Base-by-base conservation (phyloP, 1,139 yeast species). In the Suhomyces chickasaworum region DNA sequence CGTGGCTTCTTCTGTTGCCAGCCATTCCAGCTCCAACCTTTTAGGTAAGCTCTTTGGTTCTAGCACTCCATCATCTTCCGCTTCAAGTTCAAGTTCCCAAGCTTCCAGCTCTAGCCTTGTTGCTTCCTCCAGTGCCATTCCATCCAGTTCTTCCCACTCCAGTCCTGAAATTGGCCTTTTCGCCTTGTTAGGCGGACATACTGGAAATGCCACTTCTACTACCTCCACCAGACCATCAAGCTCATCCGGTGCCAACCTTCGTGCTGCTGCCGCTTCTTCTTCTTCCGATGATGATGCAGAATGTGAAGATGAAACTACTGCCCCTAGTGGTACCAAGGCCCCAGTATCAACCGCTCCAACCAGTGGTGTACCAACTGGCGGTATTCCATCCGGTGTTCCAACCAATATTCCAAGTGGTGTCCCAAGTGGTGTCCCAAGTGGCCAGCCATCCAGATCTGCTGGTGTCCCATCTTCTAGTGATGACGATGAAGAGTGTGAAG, bases 241-340 rank as follows among this genome's bases (percentile, higher is more conserved):
- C 15, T 30, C 45, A 10, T 32, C 45, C 13, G 33, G 40, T 37
- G 21, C 39, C 13, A 29, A 22, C 22, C 25, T 39, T 17, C 31
- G 30, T 13, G 27, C 29, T n/a, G 31, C 32, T 30, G 20, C 48
- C n/a, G 10, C 41, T n/a, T 18, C 45, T n/a, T 39, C 39, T 10
- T 39, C 41, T 35, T 23, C 21, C n/a, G 49, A 44, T 32, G 53
- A 48, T 22, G 58, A 53, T 25, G 60, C 52, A 27, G 44, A 42
- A n/a, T 42, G 46, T 34, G 42, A 30, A 10, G 39, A 20, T 17
- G 20, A 22, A 16, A 39, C 44, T 22, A 16, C 39, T 22, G 44
- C 18, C 15, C 35, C 42, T 9, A 10, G 13, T 25, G 29, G 29
- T 15, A 44, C 44, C 15, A 18, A 25, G 15, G 32, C 23, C 9